Evolutionary conservation across 2,329 filamentous ascomycete species (phyloP).

Genomic region (Talaromyces sp.): DNA sequence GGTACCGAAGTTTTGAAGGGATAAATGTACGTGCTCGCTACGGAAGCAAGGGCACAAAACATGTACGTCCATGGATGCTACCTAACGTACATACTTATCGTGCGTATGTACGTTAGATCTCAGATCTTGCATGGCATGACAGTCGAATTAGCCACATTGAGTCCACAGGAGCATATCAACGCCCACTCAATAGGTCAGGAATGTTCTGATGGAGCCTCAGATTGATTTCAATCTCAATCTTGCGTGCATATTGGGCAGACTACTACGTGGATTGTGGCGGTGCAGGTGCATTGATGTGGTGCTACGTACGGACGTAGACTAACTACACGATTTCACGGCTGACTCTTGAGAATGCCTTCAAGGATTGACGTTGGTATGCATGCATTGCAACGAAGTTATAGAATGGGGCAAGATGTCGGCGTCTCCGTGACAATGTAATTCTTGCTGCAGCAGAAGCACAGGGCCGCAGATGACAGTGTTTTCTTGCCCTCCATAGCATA

Average conservation of each 20-base stretch:
- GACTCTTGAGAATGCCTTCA: neutral
- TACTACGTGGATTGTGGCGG: neutral
- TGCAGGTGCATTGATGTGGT: neutral
- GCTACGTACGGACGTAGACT: neutral
- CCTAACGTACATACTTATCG: too few species aligned
- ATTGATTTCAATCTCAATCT: neutral
- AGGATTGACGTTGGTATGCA: neutral
- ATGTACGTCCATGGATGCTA: neutral
- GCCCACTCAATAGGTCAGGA: neutral
- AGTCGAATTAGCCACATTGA: neutral
- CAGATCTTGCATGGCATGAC: conserved; percentile 2
- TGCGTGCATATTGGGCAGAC: neutral
- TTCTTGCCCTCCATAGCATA: neutral
- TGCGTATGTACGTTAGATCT: neutral
- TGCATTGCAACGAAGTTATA: neutral
- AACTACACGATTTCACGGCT: neutral
- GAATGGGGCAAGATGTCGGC: neutral
- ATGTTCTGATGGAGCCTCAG: neutral
- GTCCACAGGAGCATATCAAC: neutral
- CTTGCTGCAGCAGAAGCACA: neutral
- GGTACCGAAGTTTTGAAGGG: neutral
- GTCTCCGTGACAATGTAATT: neutral
- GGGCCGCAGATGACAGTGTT: neutral
- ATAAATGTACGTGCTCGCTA: neutral
- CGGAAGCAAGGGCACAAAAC: neutral